Evolutionary conservation across 2,329 filamentous ascomycete species (phyloP), one percentile per base, ranked within the genome.

Genomic region (Dothistroma septosporum): DNA sequence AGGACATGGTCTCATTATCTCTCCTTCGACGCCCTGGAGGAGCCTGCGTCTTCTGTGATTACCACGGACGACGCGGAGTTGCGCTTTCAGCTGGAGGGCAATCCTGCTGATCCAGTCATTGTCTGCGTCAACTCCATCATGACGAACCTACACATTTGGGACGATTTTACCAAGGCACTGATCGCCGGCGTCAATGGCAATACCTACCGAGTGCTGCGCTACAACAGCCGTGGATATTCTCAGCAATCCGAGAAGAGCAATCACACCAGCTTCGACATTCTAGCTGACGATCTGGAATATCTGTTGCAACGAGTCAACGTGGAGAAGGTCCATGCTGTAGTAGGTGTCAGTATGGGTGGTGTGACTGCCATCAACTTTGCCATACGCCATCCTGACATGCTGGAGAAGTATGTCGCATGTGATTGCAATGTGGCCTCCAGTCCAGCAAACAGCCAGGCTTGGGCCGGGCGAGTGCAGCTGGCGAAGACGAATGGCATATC

Each of bases 301-400:
- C 74, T 96, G 0, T 83, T 95, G 2, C 80, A 87, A 57, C 85
- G 87, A 0, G 80, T 95, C 32, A 84, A 89, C 53, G 86, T 92
- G 47, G 79, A 82, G 10, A 83, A 83, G 68, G 84, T 89, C 0
- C 83, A 87, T 35, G 80, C 83, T 0, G 78, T 93, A 0, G 78
- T 94, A 21, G 91, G 91, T 21, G 91, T 95, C 3, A 90, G 87
- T 37, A 85, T 94, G 73, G 91, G 91, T 64, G 91, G 91, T 56
- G 90, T 88, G 1, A 94, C 91, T 0, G 82, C 87, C 0, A 82
- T 94, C 54, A 87, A 88, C 71, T 86, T 89, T 55, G 87, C 88
- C 0, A 82, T 95, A 55, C 80, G 80, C 46, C 82, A 90, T 68
- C 87, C 89, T 0, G 64, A 77, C 0, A 80, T 84, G 48, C 76